A percentile compares a stretch with the other conserved stretches of the same genome.
phyloP scores from a whole-genome alignment of 176 grass and related monocot species.

The Musa acuminata region DNA sequence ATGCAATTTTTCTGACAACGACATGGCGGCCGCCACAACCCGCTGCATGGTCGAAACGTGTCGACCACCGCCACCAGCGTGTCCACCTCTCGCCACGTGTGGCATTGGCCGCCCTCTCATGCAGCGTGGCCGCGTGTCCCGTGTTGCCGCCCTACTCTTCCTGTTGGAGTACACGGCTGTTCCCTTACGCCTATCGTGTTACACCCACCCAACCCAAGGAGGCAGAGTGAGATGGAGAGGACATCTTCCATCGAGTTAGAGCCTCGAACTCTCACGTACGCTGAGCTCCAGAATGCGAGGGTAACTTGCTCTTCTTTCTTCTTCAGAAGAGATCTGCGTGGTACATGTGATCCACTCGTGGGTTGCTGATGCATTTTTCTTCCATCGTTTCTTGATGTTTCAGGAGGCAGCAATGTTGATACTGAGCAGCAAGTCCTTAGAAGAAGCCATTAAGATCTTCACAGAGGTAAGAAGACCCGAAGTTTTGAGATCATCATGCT shows the following conservation, averaged over 20 bases:
- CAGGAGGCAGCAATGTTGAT: constrained; percentile 6
- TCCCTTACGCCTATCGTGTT: no score
- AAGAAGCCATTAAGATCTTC: constrained; percentile 8
- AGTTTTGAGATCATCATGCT: no score
- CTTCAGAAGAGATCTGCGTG: neutral
- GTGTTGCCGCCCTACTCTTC: neutral
- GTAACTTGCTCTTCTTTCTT: neutral
- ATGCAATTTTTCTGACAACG: no score
- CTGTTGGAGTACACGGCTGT: neutral
- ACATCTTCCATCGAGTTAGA: constrained; percentile 10
- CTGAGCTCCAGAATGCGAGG: neutral
- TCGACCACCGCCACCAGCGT: neutral
- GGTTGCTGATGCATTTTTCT: neutral
- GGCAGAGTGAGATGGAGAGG: neutral
- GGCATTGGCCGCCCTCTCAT: neutral
- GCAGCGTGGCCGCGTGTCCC: neutral
- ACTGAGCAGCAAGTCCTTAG: neutral
- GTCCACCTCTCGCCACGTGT: neutral
- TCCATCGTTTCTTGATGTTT: neutral
- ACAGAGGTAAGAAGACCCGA: neutral
- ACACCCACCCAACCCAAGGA: no score
- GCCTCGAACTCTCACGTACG: neutral
- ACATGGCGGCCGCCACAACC: neutral
- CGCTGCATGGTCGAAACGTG: neutral
- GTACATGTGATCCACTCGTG: neutral